phyloP scores from a whole-genome alignment of 257 asterid species.

The Penstemon eatonii region DNA sequence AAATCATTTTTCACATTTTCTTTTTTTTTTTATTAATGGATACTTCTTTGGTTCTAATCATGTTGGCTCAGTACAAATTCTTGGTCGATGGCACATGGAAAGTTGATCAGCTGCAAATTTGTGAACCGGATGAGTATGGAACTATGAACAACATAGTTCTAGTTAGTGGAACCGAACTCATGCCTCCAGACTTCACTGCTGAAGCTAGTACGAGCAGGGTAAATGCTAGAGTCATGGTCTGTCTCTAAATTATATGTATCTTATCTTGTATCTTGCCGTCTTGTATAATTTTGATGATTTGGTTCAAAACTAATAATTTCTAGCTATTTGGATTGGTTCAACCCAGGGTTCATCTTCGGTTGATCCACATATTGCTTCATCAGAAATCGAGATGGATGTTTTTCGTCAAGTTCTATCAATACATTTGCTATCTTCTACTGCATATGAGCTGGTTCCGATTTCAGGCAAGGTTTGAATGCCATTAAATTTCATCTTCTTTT shows the following conservation, averaged over 20 bases:
- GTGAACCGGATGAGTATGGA: constrained; percentile 54
- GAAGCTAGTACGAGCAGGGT: constrained; percentile 35
- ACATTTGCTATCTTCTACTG: constrained; percentile 48
- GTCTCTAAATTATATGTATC: constrained; percentile 24
- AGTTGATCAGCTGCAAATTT: constrained; percentile 55
- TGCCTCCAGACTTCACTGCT: constrained; percentile 24
- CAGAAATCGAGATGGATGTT: constrained; percentile 41
- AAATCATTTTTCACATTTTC: neutral
- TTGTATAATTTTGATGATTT: neutral
- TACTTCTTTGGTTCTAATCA: constrained; percentile 16
- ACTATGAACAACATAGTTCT: constrained; percentile 47
- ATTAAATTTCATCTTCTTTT: neutral
- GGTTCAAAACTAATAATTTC: constrained; percentile 5
- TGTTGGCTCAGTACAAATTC: constrained; percentile 58
- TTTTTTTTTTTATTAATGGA: neutral
- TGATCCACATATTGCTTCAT: constrained; percentile 24
- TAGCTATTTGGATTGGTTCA: constrained; percentile 20
- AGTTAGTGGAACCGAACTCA: constrained; percentile 35
- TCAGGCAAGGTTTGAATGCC: constrained; percentile 70
- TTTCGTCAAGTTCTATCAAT: constrained; percentile 47
- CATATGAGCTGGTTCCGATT: constrained; percentile 61
- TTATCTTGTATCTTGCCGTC: neutral
- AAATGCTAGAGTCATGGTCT: constrained; percentile 28
- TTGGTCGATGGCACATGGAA: constrained; percentile 67
- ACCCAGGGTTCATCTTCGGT: constrained; percentile 50